These are phyloP conservation scores for Pichia cabralensis DNA, from an alignment of 805 yeast species.

Conservation along the genomic window DNA sequence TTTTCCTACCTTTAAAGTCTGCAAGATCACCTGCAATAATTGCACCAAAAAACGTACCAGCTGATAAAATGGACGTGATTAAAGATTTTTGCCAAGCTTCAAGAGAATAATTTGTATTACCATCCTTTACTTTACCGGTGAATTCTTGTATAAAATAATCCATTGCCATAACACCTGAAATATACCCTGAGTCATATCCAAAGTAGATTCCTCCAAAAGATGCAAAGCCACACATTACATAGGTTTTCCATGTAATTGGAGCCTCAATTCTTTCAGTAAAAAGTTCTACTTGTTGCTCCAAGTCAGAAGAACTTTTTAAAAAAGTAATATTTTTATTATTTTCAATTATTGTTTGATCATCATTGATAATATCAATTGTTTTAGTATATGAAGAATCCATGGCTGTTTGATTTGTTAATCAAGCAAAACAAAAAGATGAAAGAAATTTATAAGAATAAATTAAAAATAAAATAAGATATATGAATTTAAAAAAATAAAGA, in stretches of 20 bases:
- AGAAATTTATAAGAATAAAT: too few species aligned
- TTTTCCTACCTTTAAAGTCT: conserved; percentile 36
- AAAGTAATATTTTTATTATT: too few species aligned
- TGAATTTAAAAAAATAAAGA: too few species aligned
- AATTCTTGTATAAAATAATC: conserved; percentile 29
- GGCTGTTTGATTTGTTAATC: too few species aligned
- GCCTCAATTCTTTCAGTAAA: conserved; percentile 25
- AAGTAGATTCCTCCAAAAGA: conserved; percentile 60
- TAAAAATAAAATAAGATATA: too few species aligned
- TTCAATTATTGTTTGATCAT: too few species aligned
- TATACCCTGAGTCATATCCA: conserved; percentile 63
- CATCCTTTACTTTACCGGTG: conserved; percentile 24
- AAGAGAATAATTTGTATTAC: conserved; percentile 15
- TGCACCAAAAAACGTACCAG: conserved; percentile 66
- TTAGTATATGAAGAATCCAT: too few species aligned
- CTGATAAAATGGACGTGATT: conserved; percentile 63
- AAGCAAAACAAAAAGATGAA: too few species aligned
- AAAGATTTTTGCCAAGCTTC: conserved; percentile 29
- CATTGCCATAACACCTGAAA: conserved; percentile 61
- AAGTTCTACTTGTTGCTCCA: too few species aligned
- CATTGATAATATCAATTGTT: too few species aligned
- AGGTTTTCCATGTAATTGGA: conserved; percentile 27
- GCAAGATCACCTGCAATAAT: conserved; percentile 47
- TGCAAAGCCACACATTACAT: conserved; percentile 42
- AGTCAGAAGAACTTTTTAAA: too few species aligned